Evolutionary conservation across 805 yeast species (phyloP), one percentile per base, ranked within the genome.

Genomic region (Zygotorulaspora danielsina): DNA sequence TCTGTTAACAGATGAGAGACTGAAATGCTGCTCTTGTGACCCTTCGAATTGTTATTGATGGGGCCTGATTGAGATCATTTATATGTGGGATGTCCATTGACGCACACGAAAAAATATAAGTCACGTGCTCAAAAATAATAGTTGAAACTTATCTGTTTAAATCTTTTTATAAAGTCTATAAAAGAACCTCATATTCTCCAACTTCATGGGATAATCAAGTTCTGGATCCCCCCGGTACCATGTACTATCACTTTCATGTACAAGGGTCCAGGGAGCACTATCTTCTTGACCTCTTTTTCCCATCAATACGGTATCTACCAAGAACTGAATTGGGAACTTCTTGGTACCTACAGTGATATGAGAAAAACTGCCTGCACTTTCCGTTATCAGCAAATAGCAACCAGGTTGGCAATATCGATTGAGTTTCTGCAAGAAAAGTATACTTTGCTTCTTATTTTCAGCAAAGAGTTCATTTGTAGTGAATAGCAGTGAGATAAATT

Each of bases 351-450:
- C 72, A 2, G 77, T 71, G 26, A 87, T 83, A 51, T 85, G 81
- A 1, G 95, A 84, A 61, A 80, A 87, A 7, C 94, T 83, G 0
- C 96, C 96, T 0, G 96, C 96, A 63, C 93, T 81, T 54, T 87
- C 96, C 2, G 85, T 76, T 17, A 87, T 76, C 32, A 88, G 66
- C 24, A 87, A 61, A 19, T 73, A 59, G 11, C 85, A 63, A 0
- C 89, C 93, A 1, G 59, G 39, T 24, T 61, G 55, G 59, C 94
- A 84, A 6, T 55, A 29, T 4, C 54, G 47, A 38, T 75, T 71
- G 42, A 87, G 59, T 8, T 63, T 55, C 44, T 79, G 78, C 38
- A 87, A 65, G 36, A 83, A 67, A 38, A 70, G 64, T 26, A 85
- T 72, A 4, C 94, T 73, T 30, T 70, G 75, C 0, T 75, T 64